Base-by-base conservation (phyloP, 2,329 filamentous ascomycete genomes). In the Scorias spongiosa region DNA sequence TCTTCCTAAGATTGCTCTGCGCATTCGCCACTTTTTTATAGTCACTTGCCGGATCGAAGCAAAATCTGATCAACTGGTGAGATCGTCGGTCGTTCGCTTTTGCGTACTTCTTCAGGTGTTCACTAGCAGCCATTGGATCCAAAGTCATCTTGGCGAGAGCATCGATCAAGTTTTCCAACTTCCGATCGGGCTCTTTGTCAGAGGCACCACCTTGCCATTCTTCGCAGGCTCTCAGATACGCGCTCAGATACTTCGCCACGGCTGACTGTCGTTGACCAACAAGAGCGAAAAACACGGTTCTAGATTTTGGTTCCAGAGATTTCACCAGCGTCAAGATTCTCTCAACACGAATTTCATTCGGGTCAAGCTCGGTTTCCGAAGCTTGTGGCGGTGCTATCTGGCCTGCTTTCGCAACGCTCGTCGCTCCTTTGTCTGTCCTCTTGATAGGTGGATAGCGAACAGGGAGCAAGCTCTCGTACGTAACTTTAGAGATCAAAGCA, bases 21-120 rank as follows among this genome's bases (percentile, higher is more conserved):
- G 89, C 87, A 54, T 88, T 85, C 49, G 81, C 77, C 39, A 95
- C 85, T 34, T 85, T 94, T 55, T 86, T 82, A 62, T 94, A 96
- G 57, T 98, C 91, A 54, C 83, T 88, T 49, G 89, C 82, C 2
- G 84, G 78, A 28, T 80, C 81, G 59, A 88, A 85, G 43, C 86
- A 79, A 60, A 88, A 95, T 45, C 83, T 80, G 51, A 95, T 78
- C 17, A 98, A 76, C 55, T 93, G 83, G 62, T 95, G 96, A 54
- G 77, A 83, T 44, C 91, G 80, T 42, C 89, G 81, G 59, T 98
- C 88, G 56, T 96, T 85, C 53, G 81, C 72, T 62, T 89, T 94
- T 32, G 86, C 87, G 58, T 95, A 96, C 55, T 84, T 93, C 66
- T 84, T 80, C 10, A 98, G 67, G 61, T 96, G 87, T 12, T 78